Evolutionary conservation across 108 stramenopile genomes (phyloP).

Genomic region (Skeletonema potamos): DNA sequence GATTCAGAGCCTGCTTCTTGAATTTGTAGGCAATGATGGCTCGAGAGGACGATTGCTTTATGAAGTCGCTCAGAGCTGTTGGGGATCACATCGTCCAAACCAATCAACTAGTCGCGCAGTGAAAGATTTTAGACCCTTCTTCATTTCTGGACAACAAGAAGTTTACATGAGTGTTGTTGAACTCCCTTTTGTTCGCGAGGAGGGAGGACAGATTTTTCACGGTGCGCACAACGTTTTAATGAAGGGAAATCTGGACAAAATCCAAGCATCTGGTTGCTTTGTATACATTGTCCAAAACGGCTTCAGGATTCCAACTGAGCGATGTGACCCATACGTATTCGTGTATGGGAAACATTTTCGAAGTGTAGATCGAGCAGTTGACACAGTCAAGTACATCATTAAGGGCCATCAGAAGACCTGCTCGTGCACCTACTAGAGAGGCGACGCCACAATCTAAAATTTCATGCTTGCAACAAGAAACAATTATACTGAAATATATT

Average conservation of each 20-base stretch:
- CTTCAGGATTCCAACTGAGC: not conserved
- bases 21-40: not conserved
- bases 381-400: not conserved
- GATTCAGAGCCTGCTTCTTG: not conserved
- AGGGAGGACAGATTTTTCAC: not conserved
- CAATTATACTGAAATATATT: no score
- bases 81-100: not conserved
- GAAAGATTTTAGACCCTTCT: not conserved
- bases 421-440: no score
- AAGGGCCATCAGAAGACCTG: not conserved
- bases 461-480: not conserved
- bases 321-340: conserved; percentile 4
- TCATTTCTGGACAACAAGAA: not conserved
- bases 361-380: conserved; percentile 14
- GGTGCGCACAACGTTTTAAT: not conserved
- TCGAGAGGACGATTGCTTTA: not conserved
- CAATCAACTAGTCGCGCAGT: not conserved
- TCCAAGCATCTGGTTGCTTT: not conserved
- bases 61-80: not conserved
- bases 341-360: not conserved
- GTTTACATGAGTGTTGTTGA: conserved; percentile 7
- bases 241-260: not conserved
- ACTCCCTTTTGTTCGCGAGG: not conserved
- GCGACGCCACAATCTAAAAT: no score
- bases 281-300: not conserved